Percentiles rank a stretch among this genome's conserved stretches.
phyloP scores from a whole-genome alignment of 495 filamentous ascomycete genomes.

The Aspergillus ostianus region DNA sequence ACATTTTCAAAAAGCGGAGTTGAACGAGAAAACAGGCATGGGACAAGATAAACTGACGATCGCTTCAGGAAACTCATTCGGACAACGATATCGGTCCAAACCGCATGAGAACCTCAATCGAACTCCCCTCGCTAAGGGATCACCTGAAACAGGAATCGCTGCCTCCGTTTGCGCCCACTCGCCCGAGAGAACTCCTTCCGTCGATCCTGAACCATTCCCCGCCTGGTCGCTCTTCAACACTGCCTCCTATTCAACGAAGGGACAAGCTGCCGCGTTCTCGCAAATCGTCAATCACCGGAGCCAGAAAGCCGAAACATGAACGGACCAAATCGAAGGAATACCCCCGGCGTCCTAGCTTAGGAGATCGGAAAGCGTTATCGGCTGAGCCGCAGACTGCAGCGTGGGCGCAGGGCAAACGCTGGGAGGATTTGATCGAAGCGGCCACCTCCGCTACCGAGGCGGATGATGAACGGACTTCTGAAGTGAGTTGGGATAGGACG shows the following conservation, averaged over 20 bases:
- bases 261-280: constrained; percentile 66
- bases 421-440: constrained; percentile 93
- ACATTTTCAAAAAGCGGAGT: neutral
- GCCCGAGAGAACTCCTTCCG: constrained; percentile 71
- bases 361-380: constrained; percentile 78
- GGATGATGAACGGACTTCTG: constrained; percentile 79
- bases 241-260: constrained; percentile 73
- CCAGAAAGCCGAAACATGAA: constrained; percentile 71
- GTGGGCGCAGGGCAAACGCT: constrained; percentile 77
- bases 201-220: constrained; percentile 79
- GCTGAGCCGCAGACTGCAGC: constrained; percentile 73
- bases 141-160: constrained; percentile 71
- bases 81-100: constrained; percentile 64
- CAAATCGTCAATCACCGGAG: constrained; percentile 77
- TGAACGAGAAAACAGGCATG: too few relatives aligned
- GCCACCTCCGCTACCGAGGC: constrained; percentile 83
- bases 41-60: neutral
- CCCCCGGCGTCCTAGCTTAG: constrained; percentile 62
- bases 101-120: constrained; percentile 60
- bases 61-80: constrained; percentile 64
- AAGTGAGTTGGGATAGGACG: too few relatives aligned
- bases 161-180: constrained; percentile 57
- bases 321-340: constrained; percentile 71
- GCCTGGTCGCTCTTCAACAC: constrained; percentile 79
- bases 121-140: constrained; percentile 70